Evolutionary conservation across 495 filamentous ascomycete genomes (phyloP).

Genomic region (Hyaloscypha bicolor): DNA sequence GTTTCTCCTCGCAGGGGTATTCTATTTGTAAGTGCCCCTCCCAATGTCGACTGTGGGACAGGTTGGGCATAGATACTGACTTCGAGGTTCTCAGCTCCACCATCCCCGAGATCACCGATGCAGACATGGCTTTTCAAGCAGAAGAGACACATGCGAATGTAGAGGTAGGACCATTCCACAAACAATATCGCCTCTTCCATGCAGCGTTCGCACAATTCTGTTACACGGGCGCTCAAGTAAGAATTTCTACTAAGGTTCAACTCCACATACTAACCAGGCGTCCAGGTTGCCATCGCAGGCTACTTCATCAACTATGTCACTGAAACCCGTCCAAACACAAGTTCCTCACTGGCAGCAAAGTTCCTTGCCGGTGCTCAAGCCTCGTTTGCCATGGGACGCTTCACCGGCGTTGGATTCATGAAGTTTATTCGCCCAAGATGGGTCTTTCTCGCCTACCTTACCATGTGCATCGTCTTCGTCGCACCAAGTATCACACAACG

Average conservation of each 20-base stretch:
- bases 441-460: constrained; percentile 52
- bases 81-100: constrained; percentile 47
- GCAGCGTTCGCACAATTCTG: constrained; percentile 70
- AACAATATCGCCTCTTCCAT: constrained; percentile 69
- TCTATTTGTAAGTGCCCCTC: constrained; percentile 39
- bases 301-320: constrained; percentile 63
- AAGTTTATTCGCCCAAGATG: constrained; percentile 50
- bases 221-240: constrained; percentile 64
- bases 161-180: constrained; percentile 53
- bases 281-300: constrained; percentile 60
- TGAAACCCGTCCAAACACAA: constrained; percentile 50
- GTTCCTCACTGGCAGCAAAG: constrained; percentile 48
- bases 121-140: constrained; percentile 65
- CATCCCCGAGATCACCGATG: constrained; percentile 75
- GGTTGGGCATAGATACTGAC: constrained; percentile 38
- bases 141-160: constrained; percentile 38
- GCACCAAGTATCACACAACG: constrained; percentile 34
- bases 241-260: constrained; percentile 51
- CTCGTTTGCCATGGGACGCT: constrained; percentile 66
- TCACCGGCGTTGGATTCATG: constrained; percentile 57
- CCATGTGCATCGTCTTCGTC: constrained; percentile 58
- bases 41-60: background rate
- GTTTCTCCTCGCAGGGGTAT: constrained; percentile 62
- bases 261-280: constrained; percentile 60
- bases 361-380: constrained; percentile 68